Evolutionary conservation across 495 filamentous ascomycete species (phyloP).

Genomic region (Friedmanniomyces simplex): DNA sequence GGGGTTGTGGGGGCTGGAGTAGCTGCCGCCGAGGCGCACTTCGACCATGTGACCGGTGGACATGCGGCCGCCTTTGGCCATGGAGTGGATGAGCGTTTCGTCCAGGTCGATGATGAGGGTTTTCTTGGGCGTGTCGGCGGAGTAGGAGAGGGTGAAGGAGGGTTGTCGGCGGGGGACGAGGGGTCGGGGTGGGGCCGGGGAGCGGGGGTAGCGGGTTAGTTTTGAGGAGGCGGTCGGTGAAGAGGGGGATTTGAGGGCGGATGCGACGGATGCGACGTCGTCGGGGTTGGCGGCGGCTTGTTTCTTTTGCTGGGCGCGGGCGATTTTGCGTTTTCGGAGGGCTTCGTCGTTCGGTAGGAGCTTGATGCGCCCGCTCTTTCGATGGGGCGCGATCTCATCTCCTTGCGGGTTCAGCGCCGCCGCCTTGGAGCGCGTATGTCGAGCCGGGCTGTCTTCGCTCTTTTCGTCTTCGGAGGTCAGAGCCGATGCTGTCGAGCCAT

Average conservation of each 20-base stretch:
- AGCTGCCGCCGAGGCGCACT: constrained; percentile 58
- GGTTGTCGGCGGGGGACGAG: constrained; percentile 77
- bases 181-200: constrained; percentile 77
- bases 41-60: constrained; percentile 97
- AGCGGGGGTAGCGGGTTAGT: constrained; percentile 79
- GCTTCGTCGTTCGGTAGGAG: constrained; percentile 67
- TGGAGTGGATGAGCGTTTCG: constrained; percentile 93
- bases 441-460: constrained; percentile 30
- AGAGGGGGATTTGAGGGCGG: constrained; percentile 75
- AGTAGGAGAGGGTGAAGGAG: constrained; percentile 52
- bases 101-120: constrained; percentile 92
- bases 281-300: constrained; percentile 26
- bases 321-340: constrained; percentile 47
- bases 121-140: constrained; percentile 52
- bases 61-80: constrained; percentile 93
- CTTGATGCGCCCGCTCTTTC: constrained; percentile 84
- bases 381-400: constrained; percentile 54
- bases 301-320: constrained; percentile 19
- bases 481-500: constrained; percentile 27
- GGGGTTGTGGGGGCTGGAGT: constrained; percentile 15
- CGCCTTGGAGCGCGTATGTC: constrained; percentile 45
- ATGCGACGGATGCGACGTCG: constrained; percentile 33
- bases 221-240: constrained; percentile 52
- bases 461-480: constrained; percentile 30
- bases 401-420: constrained; percentile 28